Evolutionary conservation across 768 basidiomycete species (phyloP), one percentile per base, ranked within the genome.

Genomic region (Pleurotus eryngii): DNA sequence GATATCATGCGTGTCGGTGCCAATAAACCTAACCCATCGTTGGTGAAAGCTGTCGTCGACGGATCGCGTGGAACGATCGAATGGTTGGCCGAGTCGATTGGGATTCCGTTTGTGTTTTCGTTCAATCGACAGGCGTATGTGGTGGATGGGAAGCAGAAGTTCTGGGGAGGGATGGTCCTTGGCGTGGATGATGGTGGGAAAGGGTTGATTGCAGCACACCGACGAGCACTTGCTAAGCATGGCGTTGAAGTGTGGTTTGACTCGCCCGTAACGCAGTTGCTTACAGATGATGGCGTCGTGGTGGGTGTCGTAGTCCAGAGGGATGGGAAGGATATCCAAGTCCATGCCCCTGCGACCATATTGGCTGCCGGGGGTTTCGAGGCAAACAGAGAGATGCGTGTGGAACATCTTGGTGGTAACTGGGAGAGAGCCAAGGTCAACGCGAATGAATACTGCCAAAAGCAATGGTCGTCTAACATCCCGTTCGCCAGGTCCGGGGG

Each of bases 351-450:
- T 7, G 77, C 81, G 9, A 79, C 87, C 14, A 69, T 89, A 24
- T 74, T 89, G 40, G 86, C 87, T 3, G 81, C 81, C 12, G 87
- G 87, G 18, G 87, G 86, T 0, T 88, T 82, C 59, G 86, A 88
- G 66, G 78, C 87, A 9, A 85, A 73, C 64, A 64, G 68, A 24
- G 73, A 78, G 40, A 65, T 85, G 53, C 77, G 87, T 27, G 68
- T 61, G 15, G 76, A 80, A 64, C 67, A 86, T 64, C 74, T 89
- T 9, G 87, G 87, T n/a, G 53, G 65, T 4, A 76, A 72, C 18
- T 89, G 87, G 87, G 72, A 72, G 45, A 73, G 72, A 56, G 85
- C 87, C 24, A 80, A 75, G 65, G 85, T 84, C 11, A 35, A 57
- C 56, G 70, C 64, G 5, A 17, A 58, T 20, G 56, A 45, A 46